Evolutionary conservation across 2,329 filamentous ascomycete species (phyloP).

Genomic region (Pseudocercospora macadamiae): DNA sequence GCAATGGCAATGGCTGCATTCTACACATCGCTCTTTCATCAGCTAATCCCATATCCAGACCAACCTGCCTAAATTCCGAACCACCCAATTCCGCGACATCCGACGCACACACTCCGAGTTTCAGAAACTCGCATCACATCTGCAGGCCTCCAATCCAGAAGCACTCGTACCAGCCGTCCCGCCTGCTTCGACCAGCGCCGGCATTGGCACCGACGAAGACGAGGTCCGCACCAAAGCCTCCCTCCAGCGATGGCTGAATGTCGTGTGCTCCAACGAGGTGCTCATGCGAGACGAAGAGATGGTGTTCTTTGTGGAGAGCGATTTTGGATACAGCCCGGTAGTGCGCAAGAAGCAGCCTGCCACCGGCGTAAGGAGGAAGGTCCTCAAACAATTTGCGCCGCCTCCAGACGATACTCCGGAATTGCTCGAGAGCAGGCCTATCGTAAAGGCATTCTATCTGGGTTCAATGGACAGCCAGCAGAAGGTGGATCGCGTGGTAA

Average conservation of each 20-base stretch:
- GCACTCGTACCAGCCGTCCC: conserved; percentile 92
- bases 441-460: conserved; percentile 94
- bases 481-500: conserved; percentile 93
- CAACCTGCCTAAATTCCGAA: conserved; percentile 96
- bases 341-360: conserved; percentile 95
- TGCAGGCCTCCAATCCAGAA: conserved; percentile 97
- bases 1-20: no score
- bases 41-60: conserved; percentile 63
- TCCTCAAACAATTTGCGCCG: conserved; percentile 97
- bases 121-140: conserved; percentile 89
- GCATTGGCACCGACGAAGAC: conserved; percentile 94
- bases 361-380: conserved; percentile 90
- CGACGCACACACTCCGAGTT: conserved; percentile 95
- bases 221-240: conserved; percentile 84
- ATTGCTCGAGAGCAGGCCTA: conserved; percentile 82
- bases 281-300: conserved; percentile 96
- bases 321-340: conserved; percentile 96
- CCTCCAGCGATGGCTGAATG: conserved; percentile 94
- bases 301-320: conserved; percentile 97
- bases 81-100: conserved; percentile 97
- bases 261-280: conserved; percentile 87
- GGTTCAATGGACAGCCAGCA: conserved; percentile 96
- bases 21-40: conserved; percentile 9
- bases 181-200: conserved; percentile 89
- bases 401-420: conserved; percentile 97